These are phyloP conservation scores for Leccinum subgranulosum DNA, from an alignment of 768 basidiomycete species.

Conservation along the genomic window DNA sequence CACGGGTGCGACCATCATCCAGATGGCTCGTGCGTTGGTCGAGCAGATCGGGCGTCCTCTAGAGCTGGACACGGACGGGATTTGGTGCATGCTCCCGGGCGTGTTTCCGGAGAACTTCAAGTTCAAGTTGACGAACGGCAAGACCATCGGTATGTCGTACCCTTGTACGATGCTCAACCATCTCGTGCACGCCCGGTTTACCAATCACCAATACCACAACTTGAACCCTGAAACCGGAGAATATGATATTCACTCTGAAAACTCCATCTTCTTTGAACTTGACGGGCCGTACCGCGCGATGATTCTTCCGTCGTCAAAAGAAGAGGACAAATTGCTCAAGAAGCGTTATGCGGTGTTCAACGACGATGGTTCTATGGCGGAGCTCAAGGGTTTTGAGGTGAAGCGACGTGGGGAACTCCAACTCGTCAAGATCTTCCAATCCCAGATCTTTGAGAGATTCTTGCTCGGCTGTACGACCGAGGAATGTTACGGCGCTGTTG, in stretches of 20 bases:
- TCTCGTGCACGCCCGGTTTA: constrained; percentile 91
- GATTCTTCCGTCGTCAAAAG: constrained; percentile 98
- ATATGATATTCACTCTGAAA: constrained; percentile 87
- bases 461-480: constrained; percentile 88
- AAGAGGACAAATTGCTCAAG: constrained; percentile 97
- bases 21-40: constrained; percentile 96
- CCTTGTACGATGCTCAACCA: constrained; percentile 99
- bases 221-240: constrained; percentile 80
- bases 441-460: constrained; percentile 97
- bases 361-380: constrained; percentile 95
- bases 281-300: constrained; percentile 99
- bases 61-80: constrained; percentile 97
- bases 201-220: constrained; percentile 97
- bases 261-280: constrained; percentile 99
- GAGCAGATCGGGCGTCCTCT: constrained; percentile 97
- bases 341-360: constrained; percentile 99
- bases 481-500: constrained; percentile 94
- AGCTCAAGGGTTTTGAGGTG: constrained; percentile 98
- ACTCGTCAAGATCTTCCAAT: constrained; percentile 99
- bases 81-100: constrained; percentile 99
- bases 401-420: constrained; percentile 97
- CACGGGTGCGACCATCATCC: constrained; percentile 96
- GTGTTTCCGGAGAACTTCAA: constrained; percentile 98
- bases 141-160: constrained; percentile 87
- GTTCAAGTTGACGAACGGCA: constrained; percentile 86